Evolutionary conservation across 2,329 filamentous ascomycete species (phyloP), one percentile per base, ranked within the genome.

Genomic region (Botrytis fabae): DNA sequence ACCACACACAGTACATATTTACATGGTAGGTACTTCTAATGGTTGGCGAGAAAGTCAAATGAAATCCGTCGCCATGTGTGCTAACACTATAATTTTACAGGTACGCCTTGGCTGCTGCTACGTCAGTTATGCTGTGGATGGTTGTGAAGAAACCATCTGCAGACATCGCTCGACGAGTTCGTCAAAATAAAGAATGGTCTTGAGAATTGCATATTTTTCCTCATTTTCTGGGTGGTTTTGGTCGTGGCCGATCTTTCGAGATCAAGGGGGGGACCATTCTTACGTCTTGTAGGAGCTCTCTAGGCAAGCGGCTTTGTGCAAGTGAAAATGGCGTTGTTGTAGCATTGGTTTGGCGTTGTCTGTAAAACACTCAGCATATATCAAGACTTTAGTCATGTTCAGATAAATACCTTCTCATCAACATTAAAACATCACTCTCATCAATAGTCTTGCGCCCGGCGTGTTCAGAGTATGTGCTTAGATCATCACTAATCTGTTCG

Each of bases 1-100:
- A 97, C 83, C 96, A 99, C 83, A 91, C 93, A 76, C 96, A 98
- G 85, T 99, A 99, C 83, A 99, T 99, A 78, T 96, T 98, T 82
- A 99, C 96, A 77, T 99, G 96, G 96, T 98, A 89, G 80, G 90
- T 83, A 59, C 71, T 10, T 70, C 51, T 28, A 32, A 28, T 28
- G 14, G 16, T 32, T 18, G n/a, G n/a, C 51, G 51, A 57, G n/a
- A 60, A 40, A 62, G n/a, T 20, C 16, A 44, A 22, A 22, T 12
- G 12, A 40, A 70, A 32, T 16, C 35, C n/a, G 20, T 51, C 10
- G 48, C 28, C 59, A 25, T 64, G 25, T 42, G 25, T 38, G 20
- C 44, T 51, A 28, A 54, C 25, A 48, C 48, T 66, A 46, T 64
- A 71, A 74, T 40, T 22, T 59, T 61, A 65, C 35, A 97, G 94